Evolutionary conservation across 768 basidiomycete genomes (phyloP).

Genomic region (Lyophyllum shimeji): DNA sequence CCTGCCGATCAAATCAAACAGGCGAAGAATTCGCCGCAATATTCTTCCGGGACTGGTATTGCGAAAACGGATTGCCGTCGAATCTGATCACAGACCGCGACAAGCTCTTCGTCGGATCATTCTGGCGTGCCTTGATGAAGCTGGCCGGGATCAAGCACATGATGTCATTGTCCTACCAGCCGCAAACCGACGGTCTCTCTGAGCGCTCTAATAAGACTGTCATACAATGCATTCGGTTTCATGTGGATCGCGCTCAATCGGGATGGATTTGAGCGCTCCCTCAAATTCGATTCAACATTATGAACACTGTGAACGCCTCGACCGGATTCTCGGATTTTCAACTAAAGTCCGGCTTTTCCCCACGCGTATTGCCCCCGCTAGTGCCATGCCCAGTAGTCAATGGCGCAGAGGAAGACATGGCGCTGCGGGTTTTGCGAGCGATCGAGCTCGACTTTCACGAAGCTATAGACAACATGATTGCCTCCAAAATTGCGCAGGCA

Average conservation of each 20-base stretch:
- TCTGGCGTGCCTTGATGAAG: neutral
- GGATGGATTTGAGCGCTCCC: neutral
- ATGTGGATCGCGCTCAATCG: neutral
- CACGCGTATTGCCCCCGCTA: neutral
- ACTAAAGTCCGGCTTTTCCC: neutral
- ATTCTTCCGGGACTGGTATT: neutral
- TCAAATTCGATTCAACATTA: neutral
- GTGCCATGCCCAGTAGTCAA: no score
- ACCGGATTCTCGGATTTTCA: neutral
- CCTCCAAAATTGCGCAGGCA: neutral
- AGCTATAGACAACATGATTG: neutral
- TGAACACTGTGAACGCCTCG: neutral
- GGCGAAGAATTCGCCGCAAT: neutral
- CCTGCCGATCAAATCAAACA: neutral
- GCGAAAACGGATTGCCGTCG: neutral
- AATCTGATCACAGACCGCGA: neutral
- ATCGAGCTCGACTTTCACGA: neutral
- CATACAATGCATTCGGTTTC: neutral
- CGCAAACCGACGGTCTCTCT: neutral
- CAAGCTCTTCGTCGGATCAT: neutral
- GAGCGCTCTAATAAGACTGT: neutral
- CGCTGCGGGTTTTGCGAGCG: no score
- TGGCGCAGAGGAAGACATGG: no score
- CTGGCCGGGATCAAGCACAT: neutral
- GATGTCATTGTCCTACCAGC: neutral